phyloP scores from a whole-genome alignment of 495 filamentous ascomycete species.

The Hyaloscypha bicolor region DNA sequence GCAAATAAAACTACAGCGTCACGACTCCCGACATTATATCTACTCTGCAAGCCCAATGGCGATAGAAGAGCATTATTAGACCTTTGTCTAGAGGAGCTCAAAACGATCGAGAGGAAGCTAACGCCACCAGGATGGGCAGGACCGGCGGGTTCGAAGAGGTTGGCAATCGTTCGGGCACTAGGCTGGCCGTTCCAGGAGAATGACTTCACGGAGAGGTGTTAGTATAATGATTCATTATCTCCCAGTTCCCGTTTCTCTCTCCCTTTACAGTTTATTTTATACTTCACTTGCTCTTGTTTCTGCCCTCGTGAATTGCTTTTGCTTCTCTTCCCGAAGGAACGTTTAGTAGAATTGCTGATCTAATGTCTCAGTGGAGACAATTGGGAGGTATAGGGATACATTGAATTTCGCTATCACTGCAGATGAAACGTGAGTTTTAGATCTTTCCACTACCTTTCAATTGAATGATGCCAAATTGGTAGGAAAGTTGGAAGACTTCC shows the following conservation, averaged over 20 bases:
- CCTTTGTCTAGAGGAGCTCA: not conserved
- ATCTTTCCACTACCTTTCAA: not conserved
- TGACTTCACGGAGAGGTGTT: not conserved
- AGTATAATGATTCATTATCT: not conserved
- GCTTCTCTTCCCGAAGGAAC: not conserved
- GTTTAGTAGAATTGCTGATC: not conserved
- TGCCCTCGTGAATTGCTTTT: not conserved
- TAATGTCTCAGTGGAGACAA: not conserved
- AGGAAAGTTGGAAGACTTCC: not conserved
- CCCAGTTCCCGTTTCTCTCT: not conserved
- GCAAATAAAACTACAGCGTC: not conserved
- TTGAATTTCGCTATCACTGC: conserved; percentile 1
- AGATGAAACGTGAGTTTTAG: not conserved
- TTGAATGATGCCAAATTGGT: not conserved
- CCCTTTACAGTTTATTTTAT: not conserved
- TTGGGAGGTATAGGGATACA: not conserved
- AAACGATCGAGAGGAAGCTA: not conserved
- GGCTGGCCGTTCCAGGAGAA: not conserved
- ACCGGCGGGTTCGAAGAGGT: not conserved
- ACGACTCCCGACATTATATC: not conserved
- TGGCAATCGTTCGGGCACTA: not conserved
- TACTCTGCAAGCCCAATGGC: not conserved
- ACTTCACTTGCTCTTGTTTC: not conserved
- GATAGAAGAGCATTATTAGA: not conserved
- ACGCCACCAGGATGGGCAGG: not conserved